Evolutionary conservation across 257 asterid genomes (phyloP), one percentile per base, ranked within the genome.

Genomic region (Thymus quinquecostatus): DNA sequence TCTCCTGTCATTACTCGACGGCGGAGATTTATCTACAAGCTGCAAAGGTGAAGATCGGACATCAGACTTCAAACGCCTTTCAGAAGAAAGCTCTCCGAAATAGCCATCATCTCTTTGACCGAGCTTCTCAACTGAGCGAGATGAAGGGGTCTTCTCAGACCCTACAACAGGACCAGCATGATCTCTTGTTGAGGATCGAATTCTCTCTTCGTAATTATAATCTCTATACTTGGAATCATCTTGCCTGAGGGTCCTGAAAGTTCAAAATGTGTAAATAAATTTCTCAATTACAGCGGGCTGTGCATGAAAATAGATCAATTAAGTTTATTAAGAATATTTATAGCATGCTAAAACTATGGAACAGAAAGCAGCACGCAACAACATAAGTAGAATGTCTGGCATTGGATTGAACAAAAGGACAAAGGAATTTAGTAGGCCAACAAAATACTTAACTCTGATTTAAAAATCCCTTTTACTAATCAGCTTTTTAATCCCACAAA

Each of bases 161-260:
- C 78, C 81, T 72, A 86, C 96, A 43, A 67, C 75, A 72, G 80
- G 57, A 66, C 82, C 80, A 77, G 76, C 65, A 79, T 79, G 77
- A 69, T 92, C 98, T 80, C 92, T 85, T 11, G 76, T 28, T 54
- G 92, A 83, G 49, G 83, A 84, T 36, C 97, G 82, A 72, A 11
- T 62, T 79, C 92, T 89, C 58, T 89, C 99, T 74, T 94, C 99
- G 66, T 86, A 86, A 63, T 83, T 82, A 78, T 84, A 77, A 29
- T 94, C 96, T 86, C 91, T 84, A 67, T 82, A 88, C 83, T 82
- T 95, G 10, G 92, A 77, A 29, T 88, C 99, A 43, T 95, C 99
- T 78, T 88, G 98, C 85, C 88, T 92, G 73, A 81, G 80, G 56
- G 61, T 74, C 88, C 99, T 95, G 80, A 36, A 79, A 72, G 44